phyloP scores from a whole-genome alignment of 805 yeast genomes.

The Candida arabinofermentans region DNA sequence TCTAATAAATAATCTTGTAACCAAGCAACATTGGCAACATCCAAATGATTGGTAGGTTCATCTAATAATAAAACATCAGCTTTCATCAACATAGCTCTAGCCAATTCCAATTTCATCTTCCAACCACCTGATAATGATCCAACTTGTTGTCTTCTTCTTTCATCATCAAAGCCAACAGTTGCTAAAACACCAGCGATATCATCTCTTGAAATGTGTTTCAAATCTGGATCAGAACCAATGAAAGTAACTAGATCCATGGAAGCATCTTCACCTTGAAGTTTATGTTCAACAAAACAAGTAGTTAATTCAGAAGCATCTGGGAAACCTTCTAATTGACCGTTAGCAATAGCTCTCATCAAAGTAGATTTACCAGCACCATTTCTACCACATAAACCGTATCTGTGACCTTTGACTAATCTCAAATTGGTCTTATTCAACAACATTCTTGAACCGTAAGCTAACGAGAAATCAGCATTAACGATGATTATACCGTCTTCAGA shows the following conservation, averaged over 20 bases:
- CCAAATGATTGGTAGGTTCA: constrained; percentile 98
- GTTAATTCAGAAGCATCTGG: constrained; percentile 82
- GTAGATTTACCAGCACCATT: constrained; percentile 99
- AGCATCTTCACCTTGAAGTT: constrained; percentile 91
- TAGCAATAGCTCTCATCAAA: constrained; percentile 92
- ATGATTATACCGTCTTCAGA: constrained; percentile 83
- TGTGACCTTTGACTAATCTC: constrained; percentile 86
- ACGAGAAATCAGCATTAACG: constrained; percentile 90
- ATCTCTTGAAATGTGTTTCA: constrained; percentile 55
- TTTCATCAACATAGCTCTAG: constrained; percentile 97
- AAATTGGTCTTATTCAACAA: constrained; percentile 86
- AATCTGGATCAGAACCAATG: constrained; percentile 85
- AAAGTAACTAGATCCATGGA: constrained; percentile 84
- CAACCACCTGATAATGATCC: constrained; percentile 98
- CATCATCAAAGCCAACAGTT: constrained; percentile 88
- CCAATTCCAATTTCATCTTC: constrained; percentile 98
- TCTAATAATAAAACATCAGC: constrained; percentile 93
- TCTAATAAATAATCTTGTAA: constrained; percentile 79
- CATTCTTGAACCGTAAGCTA: constrained; percentile 98
- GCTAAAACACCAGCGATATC: constrained; percentile 74
- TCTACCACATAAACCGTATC: constrained; percentile 97
- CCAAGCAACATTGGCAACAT: constrained; percentile 92
- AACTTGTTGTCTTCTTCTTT: constrained; percentile 83
- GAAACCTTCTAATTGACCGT: constrained; percentile 96
- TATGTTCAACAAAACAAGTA: constrained; percentile 97